Conservation (phyloP, 2,329 filamentous ascomycete genomes). For the Aspergillus pseudonomiae region DNA sequence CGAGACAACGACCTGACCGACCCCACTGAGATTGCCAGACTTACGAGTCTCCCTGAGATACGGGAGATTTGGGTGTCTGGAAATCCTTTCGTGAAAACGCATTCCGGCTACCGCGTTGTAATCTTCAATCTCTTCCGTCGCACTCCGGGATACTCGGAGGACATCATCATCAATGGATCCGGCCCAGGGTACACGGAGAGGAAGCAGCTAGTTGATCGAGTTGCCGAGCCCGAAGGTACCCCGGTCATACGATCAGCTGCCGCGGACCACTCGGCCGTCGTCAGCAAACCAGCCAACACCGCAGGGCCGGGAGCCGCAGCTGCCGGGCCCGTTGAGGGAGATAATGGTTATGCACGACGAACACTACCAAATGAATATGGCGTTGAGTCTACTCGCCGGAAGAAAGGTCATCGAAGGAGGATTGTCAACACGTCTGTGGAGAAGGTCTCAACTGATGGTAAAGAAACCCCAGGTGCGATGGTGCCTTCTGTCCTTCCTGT, state of each 20-base stretch:
- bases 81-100: slow-evolving; percentile 88
- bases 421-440: slow-evolving; percentile 61
- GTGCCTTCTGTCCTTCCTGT: slow-evolving; percentile 33
- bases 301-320: slow-evolving; percentile 18
- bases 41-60: slow-evolving; percentile 89
- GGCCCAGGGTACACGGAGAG: slow-evolving; percentile 84
- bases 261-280: slow-evolving; percentile 65
- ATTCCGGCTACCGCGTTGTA: slow-evolving; percentile 79
- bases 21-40: slow-evolving; percentile 82
- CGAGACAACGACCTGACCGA: slow-evolving; percentile 91
- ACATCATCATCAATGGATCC: slow-evolving; percentile 83
- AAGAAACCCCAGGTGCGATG: slow-evolving; percentile 30
- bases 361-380: slow-evolving; percentile 29
- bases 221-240: slow-evolving; percentile 72
- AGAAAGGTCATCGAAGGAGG: slow-evolving; percentile 57
- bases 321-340: slow-evolving; percentile 10
- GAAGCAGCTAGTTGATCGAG: slow-evolving; percentile 80
- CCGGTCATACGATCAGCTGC: slow-evolving; percentile 74
- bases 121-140: slow-evolving; percentile 96
- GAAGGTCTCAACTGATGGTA: slow-evolving; percentile 39
- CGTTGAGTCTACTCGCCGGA: slow-evolving; percentile 42
- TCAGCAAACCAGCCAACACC: slow-evolving; percentile 63
- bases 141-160: slow-evolving; percentile 85
- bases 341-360: slow-evolving; percentile 17
- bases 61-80: slow-evolving; percentile 89